Conservation (phyloP, 352 stramenopile species). For the Globisporangium okanoganense region DNA sequence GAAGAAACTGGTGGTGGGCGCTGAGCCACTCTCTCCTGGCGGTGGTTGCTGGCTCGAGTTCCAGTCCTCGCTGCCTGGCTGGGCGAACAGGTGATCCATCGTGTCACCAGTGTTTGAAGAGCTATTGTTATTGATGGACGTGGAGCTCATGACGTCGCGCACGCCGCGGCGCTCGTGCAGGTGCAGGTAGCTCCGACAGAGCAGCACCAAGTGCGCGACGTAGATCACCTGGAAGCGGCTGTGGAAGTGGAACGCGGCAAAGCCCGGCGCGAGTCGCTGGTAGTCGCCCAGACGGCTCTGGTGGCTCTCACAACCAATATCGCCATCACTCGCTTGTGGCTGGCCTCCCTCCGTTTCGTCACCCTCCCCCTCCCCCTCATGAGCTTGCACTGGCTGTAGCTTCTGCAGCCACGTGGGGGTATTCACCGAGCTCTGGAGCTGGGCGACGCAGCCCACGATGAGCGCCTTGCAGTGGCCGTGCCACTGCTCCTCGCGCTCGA, state of each 20-base stretch:
- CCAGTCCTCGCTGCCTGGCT: not conserved
- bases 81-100: not conserved
- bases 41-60: not conserved
- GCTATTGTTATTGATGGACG: conserved; percentile 3
- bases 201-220: conserved; percentile 29
- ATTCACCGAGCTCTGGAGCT: conserved; percentile 17
- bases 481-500: conserved; percentile 38
- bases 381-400: not conserved
- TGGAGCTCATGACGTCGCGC: conserved; percentile 34
- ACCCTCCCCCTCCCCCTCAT: not conserved
- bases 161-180: conserved; percentile 32
- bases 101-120: not conserved
- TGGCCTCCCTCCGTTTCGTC: not conserved
- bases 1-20: conserved; percentile 5
- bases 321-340: not conserved
- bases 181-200: conserved; percentile 46
- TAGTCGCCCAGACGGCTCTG: conserved; percentile 17
- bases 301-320: not conserved
- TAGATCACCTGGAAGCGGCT: conserved; percentile 30
- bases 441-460: conserved; percentile 24
- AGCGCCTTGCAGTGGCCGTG: conserved; percentile 46
- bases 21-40: not conserved
- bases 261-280: conserved; percentile 21
- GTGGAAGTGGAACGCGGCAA: conserved; percentile 29
- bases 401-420: conserved; percentile 31